Percentiles rank a stretch among this genome's conserved stretches.
Evolutionary conservation across 1,284 basidiomycete genomes (phyloP).

Genomic region (Ustilago crameri): DNA sequence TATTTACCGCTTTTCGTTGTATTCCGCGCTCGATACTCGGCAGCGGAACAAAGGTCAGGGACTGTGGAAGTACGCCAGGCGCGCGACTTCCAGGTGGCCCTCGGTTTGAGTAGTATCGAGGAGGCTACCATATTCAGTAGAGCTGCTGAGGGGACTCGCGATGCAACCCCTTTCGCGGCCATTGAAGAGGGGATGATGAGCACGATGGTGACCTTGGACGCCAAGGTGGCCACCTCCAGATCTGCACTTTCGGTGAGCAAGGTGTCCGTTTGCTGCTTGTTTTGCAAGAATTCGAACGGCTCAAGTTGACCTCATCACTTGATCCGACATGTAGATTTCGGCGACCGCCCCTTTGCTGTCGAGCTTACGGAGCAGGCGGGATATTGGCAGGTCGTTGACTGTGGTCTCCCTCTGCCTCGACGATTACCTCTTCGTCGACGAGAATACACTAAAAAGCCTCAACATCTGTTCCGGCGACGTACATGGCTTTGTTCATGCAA

Average conservation of each 20-base stretch:
- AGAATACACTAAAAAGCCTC: conserved; percentile 40
- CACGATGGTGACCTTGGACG: conserved; percentile 19
- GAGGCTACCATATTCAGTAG: conserved; percentile 16
- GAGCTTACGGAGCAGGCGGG: conserved; percentile 18
- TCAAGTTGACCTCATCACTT: background rate
- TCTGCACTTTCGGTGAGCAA: conserved; percentile 30
- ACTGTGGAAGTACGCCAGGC: conserved; percentile 15
- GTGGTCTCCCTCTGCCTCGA: conserved; percentile 22
- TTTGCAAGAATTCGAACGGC: background rate
- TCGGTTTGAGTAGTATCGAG: conserved; percentile 29
- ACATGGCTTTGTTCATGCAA: conserved; percentile 39
- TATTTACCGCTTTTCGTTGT: background rate
- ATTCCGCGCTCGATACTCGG: background rate
- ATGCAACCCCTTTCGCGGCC: background rate
- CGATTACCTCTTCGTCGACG: conserved; percentile 40
- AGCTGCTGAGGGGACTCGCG: background rate
- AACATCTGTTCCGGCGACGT: conserved; percentile 35
- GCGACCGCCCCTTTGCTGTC: conserved; percentile 30
- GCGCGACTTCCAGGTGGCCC: conserved; percentile 23
- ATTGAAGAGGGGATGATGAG: conserved; percentile 11
- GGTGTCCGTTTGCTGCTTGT: background rate
- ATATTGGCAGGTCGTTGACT: conserved; percentile 20
- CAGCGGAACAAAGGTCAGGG: conserved; percentile 21
- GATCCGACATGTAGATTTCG: conserved; percentile 10
- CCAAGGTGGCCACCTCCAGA: conserved; percentile 27